These are phyloP conservation scores for Backusella psychrophila DNA, from an alignment of 192 early-diverging fungal species.

Conservation along the genomic window DNA sequence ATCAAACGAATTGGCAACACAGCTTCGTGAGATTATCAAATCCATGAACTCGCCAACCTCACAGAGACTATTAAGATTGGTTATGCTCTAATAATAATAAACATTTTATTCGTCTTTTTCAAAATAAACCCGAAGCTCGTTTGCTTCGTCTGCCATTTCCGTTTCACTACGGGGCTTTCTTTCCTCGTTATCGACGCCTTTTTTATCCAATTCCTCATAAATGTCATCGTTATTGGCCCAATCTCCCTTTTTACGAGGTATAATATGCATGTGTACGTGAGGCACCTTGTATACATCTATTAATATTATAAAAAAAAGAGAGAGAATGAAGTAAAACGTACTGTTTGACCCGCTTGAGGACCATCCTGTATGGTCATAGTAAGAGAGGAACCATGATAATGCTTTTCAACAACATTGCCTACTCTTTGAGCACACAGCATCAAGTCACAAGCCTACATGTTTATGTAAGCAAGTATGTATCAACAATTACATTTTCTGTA, in stretches of 20 bases:
- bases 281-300: slow-evolving; percentile 72
- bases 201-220: slow-evolving; percentile 71
- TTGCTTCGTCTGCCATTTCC: slow-evolving; percentile 84
- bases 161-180: slow-evolving; percentile 63
- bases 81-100: slow-evolving; percentile 12
- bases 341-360: slow-evolving; percentile 34
- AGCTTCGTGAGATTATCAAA: slow-evolving; percentile 34
- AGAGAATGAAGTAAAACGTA: background rate
- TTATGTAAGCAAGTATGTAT: background rate
- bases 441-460: slow-evolving; percentile 58
- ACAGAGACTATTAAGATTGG: slow-evolving; percentile 33
- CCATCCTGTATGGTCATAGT: slow-evolving; percentile 70
- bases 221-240: slow-evolving; percentile 88
- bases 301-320: background rate
- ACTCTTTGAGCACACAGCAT: slow-evolving; percentile 78
- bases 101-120: slow-evolving; percentile 13
- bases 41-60: slow-evolving; percentile 33
- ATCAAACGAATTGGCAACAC: slow-evolving; percentile 34
- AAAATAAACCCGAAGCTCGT: slow-evolving; percentile 21
- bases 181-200: slow-evolving; percentile 65
- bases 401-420: slow-evolving; percentile 68
- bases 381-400: slow-evolving; percentile 67
- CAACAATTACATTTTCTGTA: background rate
- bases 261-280: slow-evolving; percentile 91
- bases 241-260: slow-evolving; percentile 79